Conservation (phyloP, 192 early-diverging fungal species). For the Coemansia sp. region DNA sequence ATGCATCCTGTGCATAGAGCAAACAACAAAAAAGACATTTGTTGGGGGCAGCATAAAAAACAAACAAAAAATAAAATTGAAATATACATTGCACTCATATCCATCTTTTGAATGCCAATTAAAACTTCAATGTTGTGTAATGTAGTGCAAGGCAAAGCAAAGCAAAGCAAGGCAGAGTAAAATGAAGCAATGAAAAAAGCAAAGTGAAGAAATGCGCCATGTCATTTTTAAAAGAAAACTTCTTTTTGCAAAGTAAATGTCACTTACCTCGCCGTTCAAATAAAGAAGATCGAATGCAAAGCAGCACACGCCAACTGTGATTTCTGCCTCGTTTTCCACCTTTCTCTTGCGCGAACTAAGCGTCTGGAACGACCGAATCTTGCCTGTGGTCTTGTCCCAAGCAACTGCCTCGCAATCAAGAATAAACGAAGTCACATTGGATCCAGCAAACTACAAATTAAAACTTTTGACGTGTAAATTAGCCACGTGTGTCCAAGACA, state of each 20-base stretch:
- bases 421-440: slow-evolving; percentile 80
- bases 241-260: neutral
- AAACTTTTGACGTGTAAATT: neutral
- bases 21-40: slow-evolving; percentile 6
- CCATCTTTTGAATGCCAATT: neutral
- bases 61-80: slow-evolving; percentile 8
- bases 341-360: slow-evolving; percentile 93
- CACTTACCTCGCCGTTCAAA: slow-evolving; percentile 77
- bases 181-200: neutral
- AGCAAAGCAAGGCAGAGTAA: neutral
- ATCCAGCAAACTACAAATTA: slow-evolving; percentile 46
- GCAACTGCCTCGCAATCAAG: slow-evolving; percentile 99
- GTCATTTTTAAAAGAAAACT: neutral
- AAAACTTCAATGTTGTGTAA: neutral
- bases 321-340: slow-evolving; percentile 88
- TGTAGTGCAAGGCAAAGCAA: neutral
- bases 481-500: neutral
- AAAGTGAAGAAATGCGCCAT: neutral
- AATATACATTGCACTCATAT: neutral
- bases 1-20: neutral
- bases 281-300: slow-evolving; percentile 97
- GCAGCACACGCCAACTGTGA: slow-evolving; percentile 92
- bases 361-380: slow-evolving; percentile 96
- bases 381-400: slow-evolving; percentile 85
- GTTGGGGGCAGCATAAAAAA: slow-evolving; percentile 4